Conservation (phyloP, 2,329 filamentous ascomycete genomes). For the Pyricularia sp. region DNA sequence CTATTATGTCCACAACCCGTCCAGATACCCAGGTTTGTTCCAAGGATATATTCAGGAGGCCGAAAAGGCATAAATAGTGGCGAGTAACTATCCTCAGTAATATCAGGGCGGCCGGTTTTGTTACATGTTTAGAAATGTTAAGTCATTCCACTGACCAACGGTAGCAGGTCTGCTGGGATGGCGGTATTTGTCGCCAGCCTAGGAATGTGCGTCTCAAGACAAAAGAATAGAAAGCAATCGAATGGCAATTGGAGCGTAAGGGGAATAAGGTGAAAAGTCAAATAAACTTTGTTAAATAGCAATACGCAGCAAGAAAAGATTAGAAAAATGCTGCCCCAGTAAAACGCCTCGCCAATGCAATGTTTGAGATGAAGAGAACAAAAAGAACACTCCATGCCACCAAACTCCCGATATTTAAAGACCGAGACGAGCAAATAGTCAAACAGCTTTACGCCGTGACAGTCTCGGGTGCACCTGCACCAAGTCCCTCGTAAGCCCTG, state of each 20-base stretch:
- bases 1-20: too few relatives aligned
- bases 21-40: too few relatives aligned
- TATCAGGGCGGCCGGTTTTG: too few relatives aligned
- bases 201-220: too few relatives aligned
- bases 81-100: too few relatives aligned
- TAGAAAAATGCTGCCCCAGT: not conserved
- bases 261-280: not conserved
- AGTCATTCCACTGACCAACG: not conserved
- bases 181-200: not conserved
- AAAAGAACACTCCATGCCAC: not conserved
- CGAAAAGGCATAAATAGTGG: too few relatives aligned
- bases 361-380: not conserved
- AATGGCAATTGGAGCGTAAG: not conserved
- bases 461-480: not conserved
- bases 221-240: not conserved
- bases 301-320: not conserved
- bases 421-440: not conserved
- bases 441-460: not conserved
- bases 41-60: too few relatives aligned
- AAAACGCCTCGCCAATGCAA: not conserved
- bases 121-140: not conserved
- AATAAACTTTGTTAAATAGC: not conserved
- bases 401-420: not conserved
- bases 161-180: not conserved
- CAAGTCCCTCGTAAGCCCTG: constrained; percentile 35